A percentile compares a stretch with the other conserved stretches of the same genome.
Evolutionary conservation across 2,329 filamentous ascomycete species (phyloP).

Genomic region (Aspergillus caelatus): DNA sequence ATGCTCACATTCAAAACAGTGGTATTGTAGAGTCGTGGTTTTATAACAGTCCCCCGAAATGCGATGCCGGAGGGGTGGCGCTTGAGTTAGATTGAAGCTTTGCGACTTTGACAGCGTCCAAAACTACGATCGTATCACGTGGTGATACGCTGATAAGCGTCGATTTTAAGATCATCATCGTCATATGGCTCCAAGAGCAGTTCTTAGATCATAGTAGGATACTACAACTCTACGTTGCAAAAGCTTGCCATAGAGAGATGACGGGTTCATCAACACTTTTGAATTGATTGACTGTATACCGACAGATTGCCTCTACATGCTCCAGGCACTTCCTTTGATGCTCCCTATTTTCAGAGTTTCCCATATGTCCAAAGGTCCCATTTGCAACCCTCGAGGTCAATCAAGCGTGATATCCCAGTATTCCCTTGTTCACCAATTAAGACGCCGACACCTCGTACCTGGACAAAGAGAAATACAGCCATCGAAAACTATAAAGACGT

Average conservation of each 20-base stretch:
- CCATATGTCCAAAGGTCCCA: conserved; percentile 28
- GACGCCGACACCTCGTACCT: conserved; percentile 28
- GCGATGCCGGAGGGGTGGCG: neutral
- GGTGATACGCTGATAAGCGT: neutral
- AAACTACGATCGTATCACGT: conserved; percentile 1
- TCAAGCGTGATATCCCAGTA: conserved; percentile 23
- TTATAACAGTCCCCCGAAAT: neutral
- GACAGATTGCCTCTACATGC: conserved; percentile 19
- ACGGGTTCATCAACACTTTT: conserved; percentile 14
- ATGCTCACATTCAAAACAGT: neutral
- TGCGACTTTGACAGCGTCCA: neutral
- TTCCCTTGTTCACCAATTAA: conserved; percentile 22
- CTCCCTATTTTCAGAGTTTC: conserved; percentile 24
- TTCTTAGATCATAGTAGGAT: neutral
- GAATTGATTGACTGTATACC: conserved; percentile 26
- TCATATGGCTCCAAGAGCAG: no score
- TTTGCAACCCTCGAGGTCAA: conserved; percentile 22
- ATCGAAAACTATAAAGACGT: conserved; percentile 25
- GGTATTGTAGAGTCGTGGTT: neutral
- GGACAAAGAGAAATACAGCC: conserved; percentile 26
- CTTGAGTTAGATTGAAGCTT: no score
- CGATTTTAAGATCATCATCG: neutral
- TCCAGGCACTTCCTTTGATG: conserved; percentile 21
- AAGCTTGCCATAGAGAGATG: neutral
- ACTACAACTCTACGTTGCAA: neutral